Conservation (phyloP, 2,329 filamentous ascomycete species). For the Fusarium torulosum region DNA sequence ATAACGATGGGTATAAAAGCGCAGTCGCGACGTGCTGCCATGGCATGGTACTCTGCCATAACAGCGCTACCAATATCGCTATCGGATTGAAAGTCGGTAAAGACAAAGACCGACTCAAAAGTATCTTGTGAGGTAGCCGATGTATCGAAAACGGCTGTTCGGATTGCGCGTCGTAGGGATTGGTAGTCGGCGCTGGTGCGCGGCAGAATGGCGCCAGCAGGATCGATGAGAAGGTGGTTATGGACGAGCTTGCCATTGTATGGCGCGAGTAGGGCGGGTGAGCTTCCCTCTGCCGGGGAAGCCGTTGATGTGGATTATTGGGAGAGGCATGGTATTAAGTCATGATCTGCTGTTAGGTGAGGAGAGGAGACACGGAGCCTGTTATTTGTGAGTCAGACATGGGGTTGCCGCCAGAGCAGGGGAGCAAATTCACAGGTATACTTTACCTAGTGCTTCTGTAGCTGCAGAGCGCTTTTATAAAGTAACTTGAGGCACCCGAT, state of each 20-base stretch:
- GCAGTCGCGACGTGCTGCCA: neutral
- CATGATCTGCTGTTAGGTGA: too few species aligned
- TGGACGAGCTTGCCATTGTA: neutral
- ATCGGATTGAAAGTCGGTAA: neutral
- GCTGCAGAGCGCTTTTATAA: too few species aligned
- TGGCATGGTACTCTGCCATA: neutral
- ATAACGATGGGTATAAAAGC: neutral
- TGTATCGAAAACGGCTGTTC: neutral
- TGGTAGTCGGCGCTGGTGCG: neutral
- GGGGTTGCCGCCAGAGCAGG: too few species aligned
- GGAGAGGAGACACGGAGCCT: too few species aligned
- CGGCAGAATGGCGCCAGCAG: neutral
- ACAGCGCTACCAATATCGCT: neutral
- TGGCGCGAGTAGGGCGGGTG: neutral
- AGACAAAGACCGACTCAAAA: neutral
- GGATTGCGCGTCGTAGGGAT: neutral
- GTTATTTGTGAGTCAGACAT: too few species aligned
- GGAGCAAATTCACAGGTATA: too few species aligned
- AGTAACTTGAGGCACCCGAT: too few species aligned
- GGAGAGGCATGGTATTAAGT: neutral
- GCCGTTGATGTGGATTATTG: constrained; percentile 4
- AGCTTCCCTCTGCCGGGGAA: neutral
- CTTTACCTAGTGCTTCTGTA: too few species aligned
- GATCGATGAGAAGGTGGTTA: constrained; percentile 1
- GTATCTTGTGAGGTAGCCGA: neutral